phyloP scores from a whole-genome alignment of 2,329 filamentous ascomycete genomes.

The Penicillium occitanis region DNA sequence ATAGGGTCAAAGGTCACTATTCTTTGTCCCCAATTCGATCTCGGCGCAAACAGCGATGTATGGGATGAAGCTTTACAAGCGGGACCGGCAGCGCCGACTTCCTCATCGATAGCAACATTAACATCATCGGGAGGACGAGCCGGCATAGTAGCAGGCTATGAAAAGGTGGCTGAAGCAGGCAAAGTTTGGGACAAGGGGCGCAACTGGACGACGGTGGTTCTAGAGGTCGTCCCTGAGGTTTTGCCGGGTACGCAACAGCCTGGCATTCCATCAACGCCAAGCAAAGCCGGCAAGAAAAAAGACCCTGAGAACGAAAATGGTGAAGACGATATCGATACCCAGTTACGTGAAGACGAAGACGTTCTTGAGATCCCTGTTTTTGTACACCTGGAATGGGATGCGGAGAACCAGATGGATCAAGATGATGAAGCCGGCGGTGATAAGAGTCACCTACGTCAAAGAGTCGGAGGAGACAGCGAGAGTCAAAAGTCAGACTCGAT shows the following conservation, averaged over 20 bases:
- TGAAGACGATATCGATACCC: constrained; percentile 27
- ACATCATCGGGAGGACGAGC: constrained; percentile 28
- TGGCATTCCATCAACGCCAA: constrained; percentile 14
- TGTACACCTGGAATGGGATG: constrained; percentile 87
- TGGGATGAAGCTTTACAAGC: constrained; percentile 82
- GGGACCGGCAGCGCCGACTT: constrained; percentile 42
- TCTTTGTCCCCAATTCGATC: constrained; percentile 88
- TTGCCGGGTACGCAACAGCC: constrained; percentile 31
- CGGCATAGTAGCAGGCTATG: constrained; percentile 31
- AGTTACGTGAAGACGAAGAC: constrained; percentile 56
- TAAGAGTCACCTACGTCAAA: constrained; percentile 12
- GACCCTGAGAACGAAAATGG: constrained; percentile 32
- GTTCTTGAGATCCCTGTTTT: constrained; percentile 90
- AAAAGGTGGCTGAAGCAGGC: constrained; percentile 71
- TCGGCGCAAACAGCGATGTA: constrained; percentile 90
- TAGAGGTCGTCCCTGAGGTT: constrained; percentile 75
- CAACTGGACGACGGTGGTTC: constrained; percentile 92
- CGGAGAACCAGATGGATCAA: constrained; percentile 52
- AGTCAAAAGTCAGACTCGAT: constrained; percentile 64
- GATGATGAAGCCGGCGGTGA: constrained; percentile 10
- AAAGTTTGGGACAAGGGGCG: constrained; percentile 95
- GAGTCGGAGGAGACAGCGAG: not conserved
- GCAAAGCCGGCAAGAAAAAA: constrained; percentile 20
- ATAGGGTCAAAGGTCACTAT: constrained; percentile 82
- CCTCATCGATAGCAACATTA: constrained; percentile 33